Evolutionary conservation across 805 yeast species (phyloP).

Genomic region (Teunomyces pallodes): DNA sequence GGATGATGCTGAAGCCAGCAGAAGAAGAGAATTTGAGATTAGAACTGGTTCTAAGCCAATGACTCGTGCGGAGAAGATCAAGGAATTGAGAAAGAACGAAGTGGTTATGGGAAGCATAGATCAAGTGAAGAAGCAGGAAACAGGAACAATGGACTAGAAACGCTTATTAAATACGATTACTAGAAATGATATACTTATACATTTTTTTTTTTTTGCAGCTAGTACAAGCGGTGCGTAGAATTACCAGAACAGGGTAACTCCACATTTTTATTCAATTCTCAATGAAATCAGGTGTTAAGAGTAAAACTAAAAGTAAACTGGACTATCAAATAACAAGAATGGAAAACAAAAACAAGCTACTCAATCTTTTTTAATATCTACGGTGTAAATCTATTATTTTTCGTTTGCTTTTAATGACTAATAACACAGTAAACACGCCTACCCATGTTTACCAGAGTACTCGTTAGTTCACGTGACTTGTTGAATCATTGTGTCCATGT

Average conservation of each 20-base stretch:
- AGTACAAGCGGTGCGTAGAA: neutral
- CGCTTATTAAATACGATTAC: neutral
- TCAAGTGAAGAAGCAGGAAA: conserved; percentile 23
- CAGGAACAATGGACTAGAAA: neutral
- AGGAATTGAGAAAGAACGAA: conserved; percentile 65
- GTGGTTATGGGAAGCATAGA: conserved; percentile 59
- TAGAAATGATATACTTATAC: neutral
- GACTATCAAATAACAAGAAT: neutral
- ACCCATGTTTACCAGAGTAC: neutral
- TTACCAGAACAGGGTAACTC: neutral
- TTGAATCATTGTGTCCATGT: neutral
- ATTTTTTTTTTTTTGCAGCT: neutral
- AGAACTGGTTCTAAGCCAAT: conserved; percentile 42
- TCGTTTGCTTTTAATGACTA: no score
- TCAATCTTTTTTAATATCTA: no score
- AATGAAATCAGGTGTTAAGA: neutral
- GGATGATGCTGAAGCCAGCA: conserved; percentile 61
- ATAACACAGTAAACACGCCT: no score
- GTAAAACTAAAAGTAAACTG: neutral
- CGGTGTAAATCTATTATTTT: no score
- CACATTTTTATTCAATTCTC: neutral
- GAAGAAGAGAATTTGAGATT: conserved; percentile 46
- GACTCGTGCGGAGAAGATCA: conserved; percentile 48
- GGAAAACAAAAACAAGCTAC: no score
- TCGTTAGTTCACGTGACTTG: neutral